Percentiles rank a stretch among this genome's conserved stretches.
phyloP scores from a whole-genome alignment of 768 basidiomycete genomes.

The Lanmaoa pseudosensibilis region DNA sequence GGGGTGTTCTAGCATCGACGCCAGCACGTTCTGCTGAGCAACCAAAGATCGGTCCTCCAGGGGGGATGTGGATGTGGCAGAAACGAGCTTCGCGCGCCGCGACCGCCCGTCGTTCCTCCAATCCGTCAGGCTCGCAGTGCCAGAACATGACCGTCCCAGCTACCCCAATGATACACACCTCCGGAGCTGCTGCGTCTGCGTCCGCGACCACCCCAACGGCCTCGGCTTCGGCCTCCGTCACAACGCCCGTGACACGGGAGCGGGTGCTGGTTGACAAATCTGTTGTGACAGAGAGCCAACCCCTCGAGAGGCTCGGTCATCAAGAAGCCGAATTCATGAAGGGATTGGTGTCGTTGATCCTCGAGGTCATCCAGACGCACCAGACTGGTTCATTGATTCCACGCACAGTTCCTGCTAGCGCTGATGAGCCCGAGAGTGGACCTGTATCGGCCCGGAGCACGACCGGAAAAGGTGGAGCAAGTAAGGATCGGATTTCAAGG shows the following conservation, averaged over 20 bases:
- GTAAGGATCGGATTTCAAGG: neutral
- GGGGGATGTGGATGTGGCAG: neutral
- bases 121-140: neutral
- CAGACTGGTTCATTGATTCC: neutral
- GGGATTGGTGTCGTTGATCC: neutral
- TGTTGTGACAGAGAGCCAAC: neutral
- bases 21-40: accelerated
- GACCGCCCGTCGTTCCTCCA: neutral
- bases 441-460: neutral
- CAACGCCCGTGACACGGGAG: no score
- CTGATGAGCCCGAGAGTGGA: neutral
- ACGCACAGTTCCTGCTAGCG: neutral
- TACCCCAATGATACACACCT: neutral
- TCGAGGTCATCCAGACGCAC: neutral
- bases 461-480: neutral
- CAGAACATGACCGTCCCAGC: neutral
- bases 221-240: neutral
- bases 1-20: neutral
- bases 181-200: neutral
- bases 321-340: neutral
- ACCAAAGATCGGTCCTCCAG: neutral
- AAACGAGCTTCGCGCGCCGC: neutral
- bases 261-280: neutral
- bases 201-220: neutral
- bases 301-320: no score